These are phyloP conservation scores for Globisporangium carolinianum DNA, from an alignment of 352 stramenopile species.

Conservation along the genomic window DNA sequence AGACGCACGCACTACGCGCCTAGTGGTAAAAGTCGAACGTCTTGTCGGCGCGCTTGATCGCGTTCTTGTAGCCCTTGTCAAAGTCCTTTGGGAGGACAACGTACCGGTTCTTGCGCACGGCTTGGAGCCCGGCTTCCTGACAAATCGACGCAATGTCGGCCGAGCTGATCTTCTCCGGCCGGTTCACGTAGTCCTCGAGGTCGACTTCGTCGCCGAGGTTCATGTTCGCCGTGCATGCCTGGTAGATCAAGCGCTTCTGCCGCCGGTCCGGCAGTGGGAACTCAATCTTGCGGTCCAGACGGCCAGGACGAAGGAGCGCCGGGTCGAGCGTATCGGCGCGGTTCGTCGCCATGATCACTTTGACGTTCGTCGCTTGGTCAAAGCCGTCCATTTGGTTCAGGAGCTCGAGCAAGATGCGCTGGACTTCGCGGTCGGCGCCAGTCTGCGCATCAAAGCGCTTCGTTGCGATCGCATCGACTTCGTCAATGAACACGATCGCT, in stretches of 20 bases:
- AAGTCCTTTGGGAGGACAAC: slow-evolving; percentile 99
- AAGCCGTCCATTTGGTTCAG: slow-evolving; percentile 99
- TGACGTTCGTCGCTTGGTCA: slow-evolving; percentile 99
- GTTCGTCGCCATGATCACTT: slow-evolving; percentile 99
- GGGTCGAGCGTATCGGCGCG: slow-evolving; percentile 98
- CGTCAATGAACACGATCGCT: slow-evolving; percentile 99
- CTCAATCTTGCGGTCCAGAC: slow-evolving; percentile 99
- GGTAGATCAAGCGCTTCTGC: slow-evolving; percentile 99
- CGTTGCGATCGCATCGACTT: slow-evolving; percentile 99
- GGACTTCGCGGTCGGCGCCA: slow-evolving; percentile 93
- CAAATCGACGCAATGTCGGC: slow-evolving; percentile 99
- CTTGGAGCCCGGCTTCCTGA: slow-evolving; percentile 98
- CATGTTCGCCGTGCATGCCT: slow-evolving; percentile 99
- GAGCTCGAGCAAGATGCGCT: slow-evolving; percentile 99
- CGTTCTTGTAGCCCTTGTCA: slow-evolving; percentile 99
- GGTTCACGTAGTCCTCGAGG: slow-evolving; percentile 99
- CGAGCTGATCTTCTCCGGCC: slow-evolving; percentile 98
- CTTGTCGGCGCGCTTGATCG: slow-evolving; percentile 98
- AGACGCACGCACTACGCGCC: not conserved
- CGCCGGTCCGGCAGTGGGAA: slow-evolving; percentile 98
- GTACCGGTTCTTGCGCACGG: slow-evolving; percentile 99
- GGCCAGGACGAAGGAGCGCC: slow-evolving; percentile 95
- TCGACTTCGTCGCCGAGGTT: slow-evolving; percentile 99
- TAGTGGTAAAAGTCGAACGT: slow-evolving; percentile 99
- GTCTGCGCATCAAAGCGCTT: slow-evolving; percentile 99